phyloP scores from a whole-genome alignment of 176 grass and related monocot species.

The Oryza meyeriana region DNA sequence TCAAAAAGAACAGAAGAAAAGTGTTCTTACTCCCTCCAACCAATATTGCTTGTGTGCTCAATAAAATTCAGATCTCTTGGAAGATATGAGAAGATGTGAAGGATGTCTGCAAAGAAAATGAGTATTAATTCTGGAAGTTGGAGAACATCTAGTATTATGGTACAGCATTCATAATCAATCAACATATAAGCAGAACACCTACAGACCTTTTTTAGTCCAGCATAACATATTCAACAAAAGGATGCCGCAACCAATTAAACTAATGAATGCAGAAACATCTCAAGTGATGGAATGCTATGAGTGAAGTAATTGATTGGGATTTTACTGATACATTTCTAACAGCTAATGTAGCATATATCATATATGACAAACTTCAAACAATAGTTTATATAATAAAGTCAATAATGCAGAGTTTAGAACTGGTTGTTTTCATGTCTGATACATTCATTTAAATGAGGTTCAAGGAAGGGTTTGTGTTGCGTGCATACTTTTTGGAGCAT shows the following conservation, averaged over 20 bases:
- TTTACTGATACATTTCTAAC: neutral
- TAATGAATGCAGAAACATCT: neutral
- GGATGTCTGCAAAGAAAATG: slow-evolving; percentile 67
- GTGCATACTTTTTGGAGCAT: neutral
- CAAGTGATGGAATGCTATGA: neutral
- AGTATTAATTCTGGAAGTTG: neutral
- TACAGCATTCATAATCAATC: neutral
- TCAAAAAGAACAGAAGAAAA: slow-evolving; percentile 12
- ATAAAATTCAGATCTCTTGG: slow-evolving; percentile 94
- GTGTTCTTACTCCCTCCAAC: slow-evolving; percentile 89
- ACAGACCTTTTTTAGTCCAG: neutral
- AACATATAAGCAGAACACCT: neutral
- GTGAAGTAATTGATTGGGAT: neutral
- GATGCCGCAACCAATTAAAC: neutral
- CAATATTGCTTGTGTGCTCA: slow-evolving; percentile 93
- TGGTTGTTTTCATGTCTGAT: neutral
- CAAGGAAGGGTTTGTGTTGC: neutral
- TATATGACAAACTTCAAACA: neutral
- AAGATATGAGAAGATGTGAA: slow-evolving; percentile 93
- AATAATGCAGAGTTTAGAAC: neutral
- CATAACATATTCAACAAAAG: neutral
- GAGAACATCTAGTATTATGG: neutral
- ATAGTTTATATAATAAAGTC: neutral
- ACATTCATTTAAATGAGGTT: neutral
- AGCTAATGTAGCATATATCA: neutral